Conservation (phyloP, 164 flowering plant species). For the Aristolochia fimbriata region DNA sequence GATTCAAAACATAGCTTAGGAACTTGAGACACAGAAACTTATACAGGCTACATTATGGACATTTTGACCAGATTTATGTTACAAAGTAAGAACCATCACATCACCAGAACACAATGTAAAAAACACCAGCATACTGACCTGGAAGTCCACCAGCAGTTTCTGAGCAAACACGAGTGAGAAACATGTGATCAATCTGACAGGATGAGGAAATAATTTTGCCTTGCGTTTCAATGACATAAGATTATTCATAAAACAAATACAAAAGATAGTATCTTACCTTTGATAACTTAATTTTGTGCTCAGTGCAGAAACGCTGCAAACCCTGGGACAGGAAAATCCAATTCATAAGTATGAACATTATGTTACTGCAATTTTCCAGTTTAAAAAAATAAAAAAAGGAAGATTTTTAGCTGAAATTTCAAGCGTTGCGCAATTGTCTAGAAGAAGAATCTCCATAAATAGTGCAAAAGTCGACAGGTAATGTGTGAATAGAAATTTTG, state of each 20-base stretch:
- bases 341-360: no score
- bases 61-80: no score
- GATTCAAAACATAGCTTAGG: not conserved
- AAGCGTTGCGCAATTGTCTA: no score
- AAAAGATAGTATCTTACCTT: slow-evolving; percentile 42
- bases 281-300: slow-evolving; percentile 88
- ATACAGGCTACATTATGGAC: not conserved
- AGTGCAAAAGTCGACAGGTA: no score
- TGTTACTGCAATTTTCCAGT: no score
- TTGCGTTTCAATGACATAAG: not conserved
- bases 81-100: no score
- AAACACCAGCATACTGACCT: slow-evolving; percentile 39
- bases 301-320: slow-evolving; percentile 88
- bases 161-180: slow-evolving; percentile 93
- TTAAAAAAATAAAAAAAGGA: no score
- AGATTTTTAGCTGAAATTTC: no score
- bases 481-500: no score
- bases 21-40: not conserved
- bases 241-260: not conserved
- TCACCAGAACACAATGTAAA: not conserved
- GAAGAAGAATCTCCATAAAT: no score
- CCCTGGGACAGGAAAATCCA: slow-evolving; percentile 44
- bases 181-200: slow-evolving; percentile 87
- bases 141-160: slow-evolving; percentile 99
- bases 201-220: slow-evolving; percentile 3